Base-by-base conservation (phyloP, 2,329 filamentous ascomycete species). In the Ascochyta rabiei region DNA sequence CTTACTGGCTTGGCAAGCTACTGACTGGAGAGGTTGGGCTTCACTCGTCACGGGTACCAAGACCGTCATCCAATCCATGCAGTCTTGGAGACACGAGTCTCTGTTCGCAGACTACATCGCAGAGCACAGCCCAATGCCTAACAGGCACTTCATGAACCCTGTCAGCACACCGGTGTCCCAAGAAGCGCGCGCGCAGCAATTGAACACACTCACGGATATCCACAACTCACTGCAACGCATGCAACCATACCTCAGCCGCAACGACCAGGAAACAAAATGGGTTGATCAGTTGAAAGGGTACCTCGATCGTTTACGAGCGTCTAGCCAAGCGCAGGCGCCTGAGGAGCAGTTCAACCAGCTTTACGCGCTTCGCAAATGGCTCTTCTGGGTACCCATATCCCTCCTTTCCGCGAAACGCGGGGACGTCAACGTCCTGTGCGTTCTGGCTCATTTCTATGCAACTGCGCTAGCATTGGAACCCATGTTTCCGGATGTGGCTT, bases 1-100 rank as follows among this genome's bases (percentile, higher is more conserved):
- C 39, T 84, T 98, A 42, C 83, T 99, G 44, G 96, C 93, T 33
- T 98, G 95, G 93, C 93, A 98, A 79, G 90, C 91, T 51, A 95
- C 89, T 56, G 93, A 98, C 79, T 98, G 93, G 93, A 96, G 83
- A 81, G 88, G 79, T 76, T 98, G 93, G 93, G 91, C 89, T 60
- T 93, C 93, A 63, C 81, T 97, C 56, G 95, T 96, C 82, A 50
- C 53, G 21, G 48, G 48, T n/a, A 51, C 48, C 8, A 56, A 56
- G 21, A 71, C 93, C 89, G 87, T 98, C 48, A 89, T 97, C 63
- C 87, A 91, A 67, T 89, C 90, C 38, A 98, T 98, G 92, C 89
- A 93, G 61, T 83, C 86, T 13, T 96, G 91, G 92, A 91, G 91
- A 75, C 87, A 96, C 66, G 89, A 96, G 72, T 97, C 93, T 30